A percentile compares a stretch with the other conserved stretches of the same genome.
Conservation (phyloP, 1,139 yeast genomes). For the Eremothecium sinecaudum region DNA sequence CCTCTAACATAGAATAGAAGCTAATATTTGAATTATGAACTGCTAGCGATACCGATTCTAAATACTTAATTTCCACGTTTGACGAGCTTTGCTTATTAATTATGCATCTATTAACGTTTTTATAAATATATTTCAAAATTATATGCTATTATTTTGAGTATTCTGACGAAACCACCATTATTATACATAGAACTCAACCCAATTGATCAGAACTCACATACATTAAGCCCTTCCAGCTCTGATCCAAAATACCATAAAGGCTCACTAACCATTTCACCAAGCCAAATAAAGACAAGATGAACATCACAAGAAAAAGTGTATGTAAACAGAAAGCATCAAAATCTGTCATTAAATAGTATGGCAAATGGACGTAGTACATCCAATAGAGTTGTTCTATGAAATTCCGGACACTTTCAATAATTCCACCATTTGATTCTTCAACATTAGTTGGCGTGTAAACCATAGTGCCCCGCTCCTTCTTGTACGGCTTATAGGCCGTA, state of each 20-base stretch:
- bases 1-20: no score
- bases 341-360: constrained; percentile 35
- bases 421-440: constrained; percentile 10
- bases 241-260: constrained; percentile 1
- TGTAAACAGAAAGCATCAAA: constrained; percentile 35
- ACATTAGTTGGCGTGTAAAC: constrained; percentile 12
- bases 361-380: constrained; percentile 36
- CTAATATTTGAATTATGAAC: no score
- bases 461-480: constrained; percentile 11
- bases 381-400: constrained; percentile 30
- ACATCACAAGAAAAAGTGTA: constrained; percentile 28
- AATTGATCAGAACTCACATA: no score
- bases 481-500: constrained; percentile 7
- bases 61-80: no score
- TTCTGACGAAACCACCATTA: no score
- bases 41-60: no score
- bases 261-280: constrained; percentile 23
- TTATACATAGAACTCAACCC: no score
- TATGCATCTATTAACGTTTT: no score
- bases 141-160: no score
- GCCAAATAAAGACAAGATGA: constrained; percentile 29
- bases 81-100: no score
- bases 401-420: constrained; percentile 9
- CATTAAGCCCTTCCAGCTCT: no score
- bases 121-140: no score